A percentile compares a stretch with the other conserved stretches of the same genome.
Evolutionary conservation across 192 early-diverging fungal species (phyloP).

Genomic region (Martensiomyces pterosporus): DNA sequence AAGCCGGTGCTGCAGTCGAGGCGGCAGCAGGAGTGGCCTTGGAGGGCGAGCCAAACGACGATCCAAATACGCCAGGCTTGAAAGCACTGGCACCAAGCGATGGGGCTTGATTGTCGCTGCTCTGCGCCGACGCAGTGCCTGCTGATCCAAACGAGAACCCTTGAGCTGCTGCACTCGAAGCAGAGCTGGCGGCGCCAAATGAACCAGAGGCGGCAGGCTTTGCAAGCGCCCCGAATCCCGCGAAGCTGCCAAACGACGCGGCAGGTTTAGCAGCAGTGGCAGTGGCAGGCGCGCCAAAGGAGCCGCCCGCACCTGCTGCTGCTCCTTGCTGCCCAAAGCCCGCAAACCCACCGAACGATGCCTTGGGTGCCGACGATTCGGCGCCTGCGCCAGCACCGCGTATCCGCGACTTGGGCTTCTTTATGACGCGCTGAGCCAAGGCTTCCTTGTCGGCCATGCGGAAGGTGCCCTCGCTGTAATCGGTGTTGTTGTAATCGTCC

Average conservation of each 20-base stretch:
- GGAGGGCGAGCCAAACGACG: no score
- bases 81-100: no score
- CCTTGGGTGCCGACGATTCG: background rate
- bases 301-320: background rate
- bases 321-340: conserved; percentile 10
- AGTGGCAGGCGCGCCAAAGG: background rate
- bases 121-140: no score
- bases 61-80: no score
- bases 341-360: conserved; percentile 22
- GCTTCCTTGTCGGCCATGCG: conserved; percentile 18
- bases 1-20: no score
- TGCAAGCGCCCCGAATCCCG: background rate
- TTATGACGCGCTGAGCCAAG: conserved; percentile 34
- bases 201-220: background rate
- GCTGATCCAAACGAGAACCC: no score
- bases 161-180: no score
- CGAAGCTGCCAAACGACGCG: background rate
- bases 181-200: no score
- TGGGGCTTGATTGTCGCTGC: no score
- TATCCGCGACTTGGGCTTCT: conserved; percentile 45
- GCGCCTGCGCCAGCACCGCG: conserved; percentile 5
- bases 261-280: background rate
- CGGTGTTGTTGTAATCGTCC: conserved; percentile 14
- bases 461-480: conserved; percentile 14
- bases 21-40: no score